Base-by-base conservation (phyloP, 2,329 filamentous ascomycete species). In the Torrubiellomyces zombiae region DNA sequence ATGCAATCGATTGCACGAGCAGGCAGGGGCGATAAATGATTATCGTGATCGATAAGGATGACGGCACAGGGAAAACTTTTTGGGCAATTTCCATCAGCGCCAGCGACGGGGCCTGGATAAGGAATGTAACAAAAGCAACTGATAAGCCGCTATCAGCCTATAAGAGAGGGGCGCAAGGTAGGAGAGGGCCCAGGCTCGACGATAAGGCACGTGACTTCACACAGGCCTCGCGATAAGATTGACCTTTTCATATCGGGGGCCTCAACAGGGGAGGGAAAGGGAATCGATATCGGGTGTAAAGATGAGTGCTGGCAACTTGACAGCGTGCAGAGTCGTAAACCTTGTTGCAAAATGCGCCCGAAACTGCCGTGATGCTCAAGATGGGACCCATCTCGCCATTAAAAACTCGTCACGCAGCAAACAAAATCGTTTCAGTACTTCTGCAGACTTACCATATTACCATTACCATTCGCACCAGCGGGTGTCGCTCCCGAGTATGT, bases 21-120 rank as follows among this genome's bases (percentile, higher is more conserved):
- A 39, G 39, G 28, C 34, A 37, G 35, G 28, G 31, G 29, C 34
- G 32, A 39, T 39, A 35, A 37, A 48, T 43, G 41, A 44, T 42
- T 49, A 45, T 48, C 36, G 37, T 36, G 38, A 39, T 41, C 47
- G 51, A 54, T 54, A 52, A 53, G 48, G 38, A 38, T 39, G 39
- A 42, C 41, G 40, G 37, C 42, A 38, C 39, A 40, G 29, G 41
- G 44, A 34, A 43, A 50, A 50, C 43, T 34, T 34, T 43, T 45
- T 40, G 39, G 40, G 32, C 37, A n/a, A n/a, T n/a, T 28, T 27
- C 31, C 33, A 30, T 34, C 35, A 33, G 34, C 37, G 37, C 37
- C 34, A n/a, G n/a, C n/a, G n/a, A n/a, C n/a, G n/a, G n/a, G n/a
- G n/a, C n/a, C n/a, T n/a, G n/a, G n/a, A n/a, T n/a, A n/a, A n/a